Evolutionary conservation across 2,329 filamentous ascomycete genomes (phyloP).

Genomic region (Alternaria sp.): DNA sequence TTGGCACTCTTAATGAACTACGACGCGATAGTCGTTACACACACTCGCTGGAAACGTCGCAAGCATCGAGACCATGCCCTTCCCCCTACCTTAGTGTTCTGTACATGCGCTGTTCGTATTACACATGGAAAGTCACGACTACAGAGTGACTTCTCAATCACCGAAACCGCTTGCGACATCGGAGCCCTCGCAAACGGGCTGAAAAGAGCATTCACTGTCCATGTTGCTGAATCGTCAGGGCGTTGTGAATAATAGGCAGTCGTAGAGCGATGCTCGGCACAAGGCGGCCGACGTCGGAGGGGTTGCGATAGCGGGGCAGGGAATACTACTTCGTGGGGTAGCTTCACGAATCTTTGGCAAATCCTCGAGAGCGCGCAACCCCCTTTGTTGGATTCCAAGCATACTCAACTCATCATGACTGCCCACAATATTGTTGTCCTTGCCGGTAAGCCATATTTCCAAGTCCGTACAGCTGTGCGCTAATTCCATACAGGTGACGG

Average conservation of each 20-base stretch:
- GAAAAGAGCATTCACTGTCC: not conserved
- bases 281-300: constrained; percentile 11
- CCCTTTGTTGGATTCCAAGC: not conserved
- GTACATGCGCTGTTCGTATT: not conserved
- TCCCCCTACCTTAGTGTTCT: not conserved
- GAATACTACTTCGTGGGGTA: constrained; percentile 7
- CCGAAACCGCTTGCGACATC: not conserved
- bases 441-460: constrained; percentile 38
- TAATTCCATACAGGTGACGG: constrained; percentile 46
- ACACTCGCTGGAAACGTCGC: not conserved
- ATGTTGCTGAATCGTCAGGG: not conserved
- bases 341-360: constrained; percentile 7
- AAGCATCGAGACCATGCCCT: not conserved
- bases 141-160: not conserved
- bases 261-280: constrained; percentile 1
- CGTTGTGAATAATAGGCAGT: not conserved
- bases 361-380: not conserved
- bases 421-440: constrained; percentile 52
- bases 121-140: not conserved
- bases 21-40: not conserved
- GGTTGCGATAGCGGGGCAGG: constrained; percentile 6
- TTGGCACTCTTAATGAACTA: not conserved
- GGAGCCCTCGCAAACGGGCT: not conserved
- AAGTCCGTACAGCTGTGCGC: not conserved
- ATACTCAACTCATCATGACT: constrained; percentile 35